Evolutionary conservation across 208 protist genomes (phyloP).

Genomic region (Leptomonas pyrrhocoris): DNA sequence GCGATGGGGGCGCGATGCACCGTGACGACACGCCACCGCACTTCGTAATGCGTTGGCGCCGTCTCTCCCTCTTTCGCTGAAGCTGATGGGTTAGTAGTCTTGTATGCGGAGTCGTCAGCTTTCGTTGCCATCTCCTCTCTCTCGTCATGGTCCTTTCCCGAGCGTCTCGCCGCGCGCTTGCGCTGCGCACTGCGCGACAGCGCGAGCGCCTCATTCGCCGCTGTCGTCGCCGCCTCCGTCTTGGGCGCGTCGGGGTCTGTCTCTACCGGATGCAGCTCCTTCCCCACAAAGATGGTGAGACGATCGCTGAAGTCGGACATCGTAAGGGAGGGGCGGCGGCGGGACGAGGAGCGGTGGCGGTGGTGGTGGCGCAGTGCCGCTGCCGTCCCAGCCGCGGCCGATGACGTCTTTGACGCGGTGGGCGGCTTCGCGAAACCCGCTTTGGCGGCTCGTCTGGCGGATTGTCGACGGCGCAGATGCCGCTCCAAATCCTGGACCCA

Average conservation of each 20-base stretch:
- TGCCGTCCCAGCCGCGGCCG: background rate
- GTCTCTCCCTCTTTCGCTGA: background rate
- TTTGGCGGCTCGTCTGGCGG: background rate
- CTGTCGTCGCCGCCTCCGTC: background rate
- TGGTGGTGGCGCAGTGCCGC: background rate
- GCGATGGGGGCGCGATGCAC: conserved; percentile 53
- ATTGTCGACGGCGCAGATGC: background rate
- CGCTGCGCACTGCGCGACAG: conserved; percentile 10
- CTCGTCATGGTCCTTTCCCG: background rate
- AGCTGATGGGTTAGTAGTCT: background rate
- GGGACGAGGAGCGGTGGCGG: background rate
- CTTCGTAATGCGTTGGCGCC: conserved; percentile 1
- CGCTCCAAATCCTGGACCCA: background rate
- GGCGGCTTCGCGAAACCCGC: background rate
- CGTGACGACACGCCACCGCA: conserved; percentile 56
- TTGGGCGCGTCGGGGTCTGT: background rate
- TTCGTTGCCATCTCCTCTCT: background rate
- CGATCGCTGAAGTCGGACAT: conserved; percentile 53
- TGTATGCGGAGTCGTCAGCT: background rate
- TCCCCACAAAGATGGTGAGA: conserved; percentile 49
- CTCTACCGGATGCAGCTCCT: conserved; percentile 33
- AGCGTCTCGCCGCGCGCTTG: background rate
- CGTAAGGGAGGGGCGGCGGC: conserved; percentile 3
- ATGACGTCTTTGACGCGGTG: background rate
- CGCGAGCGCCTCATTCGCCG: background rate